Percentiles rank a stretch among this genome's conserved stretches.
Conservation (phyloP, 768 basidiomycete species). For the Chalciporus pseudorubinellus region DNA sequence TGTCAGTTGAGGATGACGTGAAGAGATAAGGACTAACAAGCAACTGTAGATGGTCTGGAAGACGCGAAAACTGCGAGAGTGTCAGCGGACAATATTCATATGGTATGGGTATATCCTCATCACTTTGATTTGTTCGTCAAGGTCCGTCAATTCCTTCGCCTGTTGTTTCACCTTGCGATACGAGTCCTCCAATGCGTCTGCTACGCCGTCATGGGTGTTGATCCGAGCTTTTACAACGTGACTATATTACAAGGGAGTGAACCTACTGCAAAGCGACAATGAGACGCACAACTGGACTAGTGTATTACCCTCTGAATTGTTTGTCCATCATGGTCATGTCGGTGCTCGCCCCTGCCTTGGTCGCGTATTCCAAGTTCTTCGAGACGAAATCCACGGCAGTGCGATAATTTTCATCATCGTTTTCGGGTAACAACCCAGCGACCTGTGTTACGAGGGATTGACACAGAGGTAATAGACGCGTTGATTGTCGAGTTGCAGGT, state of each 20-base stretch:
- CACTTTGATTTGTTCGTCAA: conserved; percentile 69
- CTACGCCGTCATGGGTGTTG: conserved; percentile 59
- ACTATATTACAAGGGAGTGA: conserved; percentile 34
- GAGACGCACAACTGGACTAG: conserved; percentile 1
- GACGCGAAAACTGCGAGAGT: conserved; percentile 44
- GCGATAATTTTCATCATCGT: conserved; percentile 43
- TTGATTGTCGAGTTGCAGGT: conserved; percentile 47
- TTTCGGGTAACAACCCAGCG: conserved; percentile 47
- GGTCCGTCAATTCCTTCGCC: conserved; percentile 48
- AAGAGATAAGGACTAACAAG: conserved; percentile 46
- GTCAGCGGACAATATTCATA: conserved; percentile 3
- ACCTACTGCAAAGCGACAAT: conserved; percentile 6
- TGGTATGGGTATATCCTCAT: not conserved
- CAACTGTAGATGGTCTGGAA: conserved; percentile 73
- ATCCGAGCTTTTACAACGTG: conserved; percentile 68
- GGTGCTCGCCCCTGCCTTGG: conserved; percentile 54
- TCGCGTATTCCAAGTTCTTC: conserved; percentile 56
- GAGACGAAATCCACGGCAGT: conserved; percentile 54
- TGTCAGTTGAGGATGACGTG: not conserved
- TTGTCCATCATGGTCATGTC: conserved; percentile 56
- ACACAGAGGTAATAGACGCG: conserved; percentile 52
- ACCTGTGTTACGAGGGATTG: conserved; percentile 56
- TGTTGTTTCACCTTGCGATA: conserved; percentile 52
- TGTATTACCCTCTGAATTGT: conserved; percentile 50
- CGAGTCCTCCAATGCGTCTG: conserved; percentile 55